Conservation (phyloP, 2,329 filamentous ascomycete species). For the Xylariaceae sp. region DNA sequence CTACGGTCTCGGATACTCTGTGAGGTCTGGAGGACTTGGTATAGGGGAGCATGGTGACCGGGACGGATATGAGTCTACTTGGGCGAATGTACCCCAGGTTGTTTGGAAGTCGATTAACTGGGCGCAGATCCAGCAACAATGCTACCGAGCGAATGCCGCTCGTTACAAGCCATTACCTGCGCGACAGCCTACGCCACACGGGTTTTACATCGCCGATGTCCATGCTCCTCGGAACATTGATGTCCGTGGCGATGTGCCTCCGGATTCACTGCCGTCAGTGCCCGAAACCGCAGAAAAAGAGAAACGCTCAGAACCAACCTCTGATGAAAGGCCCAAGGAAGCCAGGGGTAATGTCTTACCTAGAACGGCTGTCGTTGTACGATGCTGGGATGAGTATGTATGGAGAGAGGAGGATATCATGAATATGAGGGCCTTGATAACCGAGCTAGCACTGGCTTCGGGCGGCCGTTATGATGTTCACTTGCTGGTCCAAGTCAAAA, state of each 20-base stretch:
- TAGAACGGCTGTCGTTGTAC: slow-evolving; percentile 73
- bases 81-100: slow-evolving; percentile 64
- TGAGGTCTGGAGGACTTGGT: slow-evolving; percentile 71
- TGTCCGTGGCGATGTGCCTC: slow-evolving; percentile 24
- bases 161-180: slow-evolving; percentile 56
- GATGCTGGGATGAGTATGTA: slow-evolving; percentile 74
- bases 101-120: slow-evolving; percentile 75
- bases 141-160: slow-evolving; percentile 62
- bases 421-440: slow-evolving; percentile 77
- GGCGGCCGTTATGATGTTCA: slow-evolving; percentile 85
- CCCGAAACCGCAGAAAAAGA: slow-evolving; percentile 17
- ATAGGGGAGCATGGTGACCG: slow-evolving; percentile 80
- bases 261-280: slow-evolving; percentile 15
- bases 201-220: slow-evolving; percentile 46
- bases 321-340: slow-evolving; percentile 16
- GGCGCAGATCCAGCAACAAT: slow-evolving; percentile 71
- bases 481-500: slow-evolving; percentile 77
- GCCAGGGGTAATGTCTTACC: slow-evolving; percentile 33
- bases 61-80: slow-evolving; percentile 74
- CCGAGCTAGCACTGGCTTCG: slow-evolving; percentile 72
- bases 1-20: slow-evolving; percentile 84
- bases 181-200: slow-evolving; percentile 39
- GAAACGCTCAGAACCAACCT: slow-evolving; percentile 19
- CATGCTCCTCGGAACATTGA: slow-evolving; percentile 23
- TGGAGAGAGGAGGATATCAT: slow-evolving; percentile 78